These are phyloP conservation scores for Yamadazyma phyllophila DNA, from an alignment of 805 yeast genomes.

Conservation along the genomic window DNA sequence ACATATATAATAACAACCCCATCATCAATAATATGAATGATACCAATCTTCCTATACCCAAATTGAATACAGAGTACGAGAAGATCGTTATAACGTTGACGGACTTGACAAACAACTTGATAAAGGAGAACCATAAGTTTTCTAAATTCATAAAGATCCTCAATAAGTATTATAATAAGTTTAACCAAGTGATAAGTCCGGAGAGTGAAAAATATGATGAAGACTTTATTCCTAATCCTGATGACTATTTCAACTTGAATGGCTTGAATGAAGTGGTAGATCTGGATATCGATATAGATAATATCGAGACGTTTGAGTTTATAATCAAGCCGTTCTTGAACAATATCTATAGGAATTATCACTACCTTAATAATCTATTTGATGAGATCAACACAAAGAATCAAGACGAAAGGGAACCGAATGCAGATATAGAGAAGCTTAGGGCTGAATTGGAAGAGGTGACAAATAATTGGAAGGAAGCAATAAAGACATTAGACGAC, in stretches of 20 bases:
- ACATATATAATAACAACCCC: slow-evolving; percentile 33
- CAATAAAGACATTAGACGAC: slow-evolving; percentile 36
- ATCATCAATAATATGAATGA: slow-evolving; percentile 23
- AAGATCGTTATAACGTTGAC: slow-evolving; percentile 32
- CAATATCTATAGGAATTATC: slow-evolving; percentile 34
- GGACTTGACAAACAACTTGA: slow-evolving; percentile 33
- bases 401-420: slow-evolving; percentile 3
- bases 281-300: slow-evolving; percentile 26
- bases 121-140: slow-evolving; percentile 36
- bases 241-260: slow-evolving; percentile 17
- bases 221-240: slow-evolving; percentile 28
- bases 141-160: slow-evolving; percentile 27
- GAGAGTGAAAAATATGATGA: slow-evolving; percentile 4
- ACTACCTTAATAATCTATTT: slow-evolving; percentile 21
- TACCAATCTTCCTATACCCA: slow-evolving; percentile 13
- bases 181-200: slow-evolving; percentile 19
- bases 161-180: slow-evolving; percentile 25
- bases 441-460: slow-evolving; percentile 32
- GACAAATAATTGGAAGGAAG: slow-evolving; percentile 38
- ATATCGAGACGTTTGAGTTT: slow-evolving; percentile 35
- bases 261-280: slow-evolving; percentile 3
- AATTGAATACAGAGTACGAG: slow-evolving; percentile 28
- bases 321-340: slow-evolving; percentile 34
- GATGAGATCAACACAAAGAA: slow-evolving; percentile 11
- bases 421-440: slow-evolving; percentile 14